Base-by-base conservation (phyloP, 2,329 filamentous ascomycete genomes). In the Botryotinia globosa region DNA sequence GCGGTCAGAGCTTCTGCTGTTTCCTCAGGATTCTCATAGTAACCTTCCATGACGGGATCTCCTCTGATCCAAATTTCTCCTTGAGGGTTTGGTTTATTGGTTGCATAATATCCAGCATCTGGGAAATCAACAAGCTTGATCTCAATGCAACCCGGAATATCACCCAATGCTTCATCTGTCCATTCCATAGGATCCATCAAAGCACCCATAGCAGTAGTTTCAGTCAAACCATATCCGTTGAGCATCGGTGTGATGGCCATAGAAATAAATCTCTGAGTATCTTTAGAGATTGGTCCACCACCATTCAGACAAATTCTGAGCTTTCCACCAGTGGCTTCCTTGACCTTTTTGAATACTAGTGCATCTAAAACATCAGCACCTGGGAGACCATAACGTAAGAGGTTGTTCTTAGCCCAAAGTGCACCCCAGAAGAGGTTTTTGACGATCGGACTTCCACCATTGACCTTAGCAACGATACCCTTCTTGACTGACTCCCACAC, bases 401-500 rank as follows among this genome's bases (percentile, higher is more conserved):
- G 85, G 77, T 88, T 86, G 39, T 83, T 82, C 81, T 92, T 92
- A 74, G 87, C 84, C 78, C 83, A 84, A 77, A 88, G 85, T 34
- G 89, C 89, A 51, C 85, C 85, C 89, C 88, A 91, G 86, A 99
- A 99, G 75, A 98, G 83, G 78, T 91, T 90, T 83, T 87, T 90
- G 73, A 91, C 87, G 59, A 98, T 73, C n/a, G 87, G 82, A 79
- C 90, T 90, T 74, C 91, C 88, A 73, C 87, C 85, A 80, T 92
- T 91, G 74, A 98, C 90, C 82, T 80, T 79, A 29, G 77, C 82
- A 77, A 94, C 85, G 78, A 98, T 93, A 71, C 96, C 95, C 86
- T 99, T 99, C 85, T 94, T 94, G 79, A 98, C 92, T 1, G 93
- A 94, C 84, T 98, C 96, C 94, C 95, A 99, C 48, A 98, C 92